Base-by-base conservation (phyloP, 148 eudicot genomes). In the Mesembryanthemum crystallinum region DNA sequence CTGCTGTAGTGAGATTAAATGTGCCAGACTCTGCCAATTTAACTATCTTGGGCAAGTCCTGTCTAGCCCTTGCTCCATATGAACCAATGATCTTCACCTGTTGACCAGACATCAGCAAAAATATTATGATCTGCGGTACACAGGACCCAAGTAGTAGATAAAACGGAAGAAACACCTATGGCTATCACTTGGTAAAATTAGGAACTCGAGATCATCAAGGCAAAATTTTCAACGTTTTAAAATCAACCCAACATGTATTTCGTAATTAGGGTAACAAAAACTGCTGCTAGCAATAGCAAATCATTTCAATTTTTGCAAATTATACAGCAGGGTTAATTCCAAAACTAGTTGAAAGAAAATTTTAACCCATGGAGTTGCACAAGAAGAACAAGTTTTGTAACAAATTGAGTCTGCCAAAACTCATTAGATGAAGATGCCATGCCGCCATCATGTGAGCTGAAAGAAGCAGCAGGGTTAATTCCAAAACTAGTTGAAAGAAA, bases 31-130 rank as follows among this genome's bases (percentile, higher is more conserved):
- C 97, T 37, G 99, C 98, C 71, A 96, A 84, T 84, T 88, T 88
- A 25, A 96, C 79, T 81, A 96, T 67, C 83, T 96, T 96, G 11
- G 99, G 99, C 63, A 96, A 91, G 83, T 96, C 99, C 72, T 96
- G 98, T 80, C 99, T 88, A 42, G 99, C 98, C 77, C 99, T 82
- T 59, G 87, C 99, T 77, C 99, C 99, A 57, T 96, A 96, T 0
- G 99, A 96, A 13, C 99, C 99, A 60, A 96, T 85, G 15, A 96
- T 88, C 82, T 96, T 96, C 75, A 96, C 88, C 99, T 96, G 88
- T 80, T 30, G 25, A 69, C 27, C 57, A 5, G 72, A 20, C 32
- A 51, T 2, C 35, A 69, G 35, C 52, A 45, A 61, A 67, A 33
- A 28, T 3, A 8, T 67, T 67, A 39, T 11, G 11, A 24, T 61